A percentile compares a stretch with the other conserved stretches of the same genome.
Conservation (phyloP, 1,284 basidiomycete genomes). For the Boletellus deceptivus region DNA sequence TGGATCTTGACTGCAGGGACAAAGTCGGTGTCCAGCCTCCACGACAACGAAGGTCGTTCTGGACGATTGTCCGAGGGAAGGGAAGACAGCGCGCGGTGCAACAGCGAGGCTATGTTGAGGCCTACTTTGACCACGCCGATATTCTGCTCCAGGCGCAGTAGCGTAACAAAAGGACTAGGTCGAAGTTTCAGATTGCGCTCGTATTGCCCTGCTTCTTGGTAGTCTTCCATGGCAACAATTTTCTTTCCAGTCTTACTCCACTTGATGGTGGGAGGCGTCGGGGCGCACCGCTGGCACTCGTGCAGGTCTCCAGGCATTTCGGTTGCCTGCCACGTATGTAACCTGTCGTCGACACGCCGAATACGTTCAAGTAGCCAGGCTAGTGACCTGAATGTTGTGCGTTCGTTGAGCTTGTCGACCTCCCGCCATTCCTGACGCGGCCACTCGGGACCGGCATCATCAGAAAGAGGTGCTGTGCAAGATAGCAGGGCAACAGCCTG, state of each 20-base stretch:
- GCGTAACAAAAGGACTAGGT: slow-evolving; percentile 85
- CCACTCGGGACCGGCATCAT: slow-evolving; percentile 77
- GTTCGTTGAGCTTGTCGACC: slow-evolving; percentile 83
- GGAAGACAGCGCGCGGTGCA: slow-evolving; percentile 84
- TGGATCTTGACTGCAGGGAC: slow-evolving; percentile 61
- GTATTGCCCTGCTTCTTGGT: slow-evolving; percentile 80
- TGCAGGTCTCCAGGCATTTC: slow-evolving; percentile 40
- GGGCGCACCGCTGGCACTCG: slow-evolving; percentile 77
- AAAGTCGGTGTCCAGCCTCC: slow-evolving; percentile 81
- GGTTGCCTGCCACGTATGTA: slow-evolving; percentile 59
- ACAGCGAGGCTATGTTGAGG: slow-evolving; percentile 82
- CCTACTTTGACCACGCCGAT: slow-evolving; percentile 80
- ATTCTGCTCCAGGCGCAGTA: slow-evolving; percentile 71
- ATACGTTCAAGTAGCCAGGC: slow-evolving; percentile 88
- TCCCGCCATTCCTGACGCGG: slow-evolving; percentile 70
- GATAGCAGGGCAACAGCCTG: slow-evolving; percentile 78
- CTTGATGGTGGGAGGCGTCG: slow-evolving; percentile 67
- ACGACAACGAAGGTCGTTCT: slow-evolving; percentile 61
- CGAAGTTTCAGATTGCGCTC: slow-evolving; percentile 86
- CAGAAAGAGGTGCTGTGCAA: slow-evolving; percentile 67
- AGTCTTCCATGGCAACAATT: slow-evolving; percentile 75
- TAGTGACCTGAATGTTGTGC: slow-evolving; percentile 73
- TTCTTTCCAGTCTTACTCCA: slow-evolving; percentile 70
- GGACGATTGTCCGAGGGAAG: slow-evolving; percentile 61
- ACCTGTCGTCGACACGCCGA: slow-evolving; percentile 65